phyloP scores from a whole-genome alignment of 2,329 filamentous ascomycete species.

The Nemania serpens region DNA sequence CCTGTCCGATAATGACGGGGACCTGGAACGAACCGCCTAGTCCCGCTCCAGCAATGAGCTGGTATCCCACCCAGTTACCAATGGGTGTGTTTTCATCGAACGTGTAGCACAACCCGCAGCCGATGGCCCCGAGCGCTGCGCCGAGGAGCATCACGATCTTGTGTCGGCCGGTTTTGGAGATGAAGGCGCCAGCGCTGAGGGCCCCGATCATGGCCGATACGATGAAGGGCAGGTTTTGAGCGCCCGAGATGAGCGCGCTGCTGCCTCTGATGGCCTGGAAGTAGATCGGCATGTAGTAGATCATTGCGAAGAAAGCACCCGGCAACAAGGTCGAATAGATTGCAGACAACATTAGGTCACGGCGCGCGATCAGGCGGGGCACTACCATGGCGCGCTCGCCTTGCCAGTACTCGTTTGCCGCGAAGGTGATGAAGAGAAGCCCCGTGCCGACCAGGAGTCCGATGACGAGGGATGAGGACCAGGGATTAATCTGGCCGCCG shows the following conservation, averaged over 20 bases:
- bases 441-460: neutral
- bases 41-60: conserved; percentile 43
- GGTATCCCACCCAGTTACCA: conserved; percentile 49
- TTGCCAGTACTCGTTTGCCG: too few relatives aligned
- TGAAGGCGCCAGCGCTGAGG: too few relatives aligned
- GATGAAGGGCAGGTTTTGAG: neutral
- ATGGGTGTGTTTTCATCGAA: conserved; percentile 35
- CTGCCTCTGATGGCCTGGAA: neutral
- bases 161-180: conserved; percentile 36
- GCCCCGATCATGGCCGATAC: too few relatives aligned
- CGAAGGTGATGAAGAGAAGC: neutral
- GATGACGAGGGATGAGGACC: neutral
- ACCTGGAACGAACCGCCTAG: conserved; percentile 39
- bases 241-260: neutral
- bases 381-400: conserved; percentile 20
- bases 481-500: conserved; percentile 41
- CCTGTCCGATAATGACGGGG: conserved; percentile 46
- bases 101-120: conserved; percentile 41
- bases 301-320: too few relatives aligned
- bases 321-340: too few relatives aligned
- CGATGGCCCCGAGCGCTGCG: conserved; percentile 40
- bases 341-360: too few relatives aligned
- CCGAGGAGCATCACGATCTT: conserved; percentile 45
- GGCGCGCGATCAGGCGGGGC: too few relatives aligned
- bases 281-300: neutral